These are phyloP conservation scores for Priceomyces fermenticarens DNA, from an alignment of 805 yeast genomes.

Conservation along the genomic window DNA sequence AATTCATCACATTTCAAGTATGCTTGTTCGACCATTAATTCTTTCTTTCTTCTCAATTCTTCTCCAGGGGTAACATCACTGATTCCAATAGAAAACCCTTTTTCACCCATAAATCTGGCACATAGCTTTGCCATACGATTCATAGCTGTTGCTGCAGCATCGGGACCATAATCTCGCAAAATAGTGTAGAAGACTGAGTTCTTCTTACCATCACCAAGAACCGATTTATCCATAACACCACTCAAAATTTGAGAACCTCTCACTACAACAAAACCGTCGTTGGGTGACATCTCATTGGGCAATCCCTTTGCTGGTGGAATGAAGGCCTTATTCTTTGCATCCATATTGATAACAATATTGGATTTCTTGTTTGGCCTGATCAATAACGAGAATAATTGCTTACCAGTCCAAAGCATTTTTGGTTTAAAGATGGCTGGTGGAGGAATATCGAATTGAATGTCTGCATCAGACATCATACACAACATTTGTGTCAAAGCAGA, in stretches of 20 bases:
- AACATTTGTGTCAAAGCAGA: slow-evolving; percentile 78
- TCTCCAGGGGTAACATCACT: slow-evolving; percentile 94
- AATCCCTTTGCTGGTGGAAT: slow-evolving; percentile 67
- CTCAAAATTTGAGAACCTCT: slow-evolving; percentile 84
- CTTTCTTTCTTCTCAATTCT: slow-evolving; percentile 74
- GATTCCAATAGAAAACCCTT: slow-evolving; percentile 97
- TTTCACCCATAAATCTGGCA: slow-evolving; percentile 89
- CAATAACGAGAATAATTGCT: slow-evolving; percentile 85
- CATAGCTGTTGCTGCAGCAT: slow-evolving; percentile 94
- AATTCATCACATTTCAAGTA: slow-evolving; percentile 89
- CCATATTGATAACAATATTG: slow-evolving; percentile 83
- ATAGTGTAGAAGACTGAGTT: slow-evolving; percentile 95
- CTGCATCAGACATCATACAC: slow-evolving; percentile 95
- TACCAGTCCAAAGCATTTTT: slow-evolving; percentile 91
- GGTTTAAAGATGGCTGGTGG: slow-evolving; percentile 95
- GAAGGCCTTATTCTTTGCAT: slow-evolving; percentile 91
- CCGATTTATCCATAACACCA: slow-evolving; percentile 96
- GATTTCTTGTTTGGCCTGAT: slow-evolving; percentile 77
- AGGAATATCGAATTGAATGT: slow-evolving; percentile 84
- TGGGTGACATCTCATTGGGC: slow-evolving; percentile 94
- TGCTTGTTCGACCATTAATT: slow-evolving; percentile 84
- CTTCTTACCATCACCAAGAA: slow-evolving; percentile 96
- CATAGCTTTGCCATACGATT: slow-evolving; percentile 99
- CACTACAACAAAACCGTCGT: slow-evolving; percentile 90
- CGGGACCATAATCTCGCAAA: slow-evolving; percentile 93